Conservation (phyloP, 2,329 filamentous ascomycete genomes). For the Ophiostoma perfectum region DNA sequence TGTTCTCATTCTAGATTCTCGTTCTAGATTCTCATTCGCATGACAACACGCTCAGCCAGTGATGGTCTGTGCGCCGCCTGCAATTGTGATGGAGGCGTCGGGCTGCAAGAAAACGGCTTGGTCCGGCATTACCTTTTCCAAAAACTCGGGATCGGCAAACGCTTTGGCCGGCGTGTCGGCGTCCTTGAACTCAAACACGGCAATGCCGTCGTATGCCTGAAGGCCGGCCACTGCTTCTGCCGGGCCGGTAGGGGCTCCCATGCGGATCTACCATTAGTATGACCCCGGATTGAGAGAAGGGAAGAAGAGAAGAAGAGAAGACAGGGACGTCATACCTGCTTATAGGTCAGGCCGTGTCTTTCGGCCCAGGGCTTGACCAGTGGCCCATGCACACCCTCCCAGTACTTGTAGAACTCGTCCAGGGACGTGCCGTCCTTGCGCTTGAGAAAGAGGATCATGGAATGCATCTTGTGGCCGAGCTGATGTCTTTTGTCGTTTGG, state of each 20-base stretch:
- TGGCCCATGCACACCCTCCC: conserved; percentile 33
- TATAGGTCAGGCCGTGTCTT: conserved; percentile 34
- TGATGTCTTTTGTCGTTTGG: not conserved
- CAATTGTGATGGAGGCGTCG: not conserved
- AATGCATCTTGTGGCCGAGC: conserved; percentile 7
- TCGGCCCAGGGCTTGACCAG: conserved; percentile 35
- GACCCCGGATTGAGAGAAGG: too few species aligned
- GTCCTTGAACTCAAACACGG: conserved; percentile 31
- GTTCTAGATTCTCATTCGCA: too few species aligned
- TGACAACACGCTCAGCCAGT: too few species aligned
- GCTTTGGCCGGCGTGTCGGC: conserved; percentile 30
- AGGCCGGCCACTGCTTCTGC: not conserved
- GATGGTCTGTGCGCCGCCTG: not conserved
- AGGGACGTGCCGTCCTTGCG: conserved; percentile 30
- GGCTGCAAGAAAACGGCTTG: not conserved
- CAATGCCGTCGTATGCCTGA: conserved; percentile 31
- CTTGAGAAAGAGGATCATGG: conserved; percentile 22
- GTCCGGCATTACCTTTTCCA: not conserved
- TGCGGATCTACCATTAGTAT: not conserved
- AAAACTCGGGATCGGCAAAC: conserved; percentile 28
- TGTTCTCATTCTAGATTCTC: too few species aligned
- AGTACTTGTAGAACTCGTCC: conserved; percentile 34
- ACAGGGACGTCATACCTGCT: conserved; percentile 28
- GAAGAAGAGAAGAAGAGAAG: too few species aligned
- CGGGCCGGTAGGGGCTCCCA: not conserved